Base-by-base conservation (phyloP, 371 early-diverging fungal species). In the Mortierella sp. region DNA sequence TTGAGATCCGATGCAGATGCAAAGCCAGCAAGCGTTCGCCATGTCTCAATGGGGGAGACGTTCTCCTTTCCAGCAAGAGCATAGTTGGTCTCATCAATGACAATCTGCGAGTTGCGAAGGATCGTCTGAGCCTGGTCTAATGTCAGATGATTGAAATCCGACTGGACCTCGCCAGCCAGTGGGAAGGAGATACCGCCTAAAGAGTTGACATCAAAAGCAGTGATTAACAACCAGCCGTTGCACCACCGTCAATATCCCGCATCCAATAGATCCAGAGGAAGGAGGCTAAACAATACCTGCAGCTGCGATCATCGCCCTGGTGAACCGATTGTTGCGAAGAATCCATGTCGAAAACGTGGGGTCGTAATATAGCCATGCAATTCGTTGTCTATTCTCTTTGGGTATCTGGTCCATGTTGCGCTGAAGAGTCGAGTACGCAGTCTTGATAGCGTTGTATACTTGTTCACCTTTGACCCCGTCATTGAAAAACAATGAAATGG, bases 361-460 rank as follows among this genome's bases (percentile, higher is more conserved):
- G 49, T 74, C 64, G 37, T 74, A 74, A 21, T 45, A 39, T 12
- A 74, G 49, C 76, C 76, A 74, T 8, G 39, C 76, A 40, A 74
- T 68, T 16, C 68, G 68, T 45, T 57, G 67, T 48, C 57, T 67
- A 49, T 55, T 37, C 1, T 2, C 31, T 14, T 2, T 3, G 41
- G 63, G 57, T 27, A 74, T 60, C 17, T 5, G 28, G 1, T 1
- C 19, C 60, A 67, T 54, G 25, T 54, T 56, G 14, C 0, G 0
- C 22, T 17, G 16, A 22, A 63, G 45, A 1, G 2, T 39, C 0
- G 41, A 34, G 46, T 67, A 74, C 0, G 56, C 43, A 4, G 6
- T 14, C 17, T 47, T 57, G 37, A 74, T 67, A 6, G 2, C 31
- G n/a, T n/a, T 17, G 41, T 60, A 74, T 19, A 60, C 19, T 0